These are phyloP conservation scores for Protostelium mycophagum DNA, from an alignment of 78 protist species.

Conservation along the genomic window DNA sequence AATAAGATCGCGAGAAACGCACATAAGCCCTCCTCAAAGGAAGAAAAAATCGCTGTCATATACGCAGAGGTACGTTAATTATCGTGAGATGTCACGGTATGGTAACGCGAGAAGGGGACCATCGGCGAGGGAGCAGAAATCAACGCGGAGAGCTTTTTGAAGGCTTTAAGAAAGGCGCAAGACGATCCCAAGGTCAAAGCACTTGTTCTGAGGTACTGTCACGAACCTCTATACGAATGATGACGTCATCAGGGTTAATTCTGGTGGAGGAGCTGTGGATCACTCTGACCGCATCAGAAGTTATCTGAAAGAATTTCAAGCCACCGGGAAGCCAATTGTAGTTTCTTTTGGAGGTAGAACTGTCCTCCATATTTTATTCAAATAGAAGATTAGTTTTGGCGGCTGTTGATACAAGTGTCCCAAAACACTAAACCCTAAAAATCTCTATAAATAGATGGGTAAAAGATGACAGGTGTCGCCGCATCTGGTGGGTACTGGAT, in stretches of 20 bases:
- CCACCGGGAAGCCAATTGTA: not conserved
- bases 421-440: too few species aligned
- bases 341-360: not conserved
- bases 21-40: too few species aligned
- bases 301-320: not conserved
- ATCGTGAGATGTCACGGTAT: too few species aligned
- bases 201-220: not conserved
- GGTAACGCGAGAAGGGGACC: too few species aligned
- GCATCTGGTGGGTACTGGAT: constrained; percentile 58
- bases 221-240: not conserved
- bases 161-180: not conserved
- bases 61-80: not conserved
- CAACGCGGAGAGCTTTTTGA: not conserved
- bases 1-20: too few species aligned
- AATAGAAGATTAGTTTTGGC: not conserved
- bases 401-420: too few species aligned
- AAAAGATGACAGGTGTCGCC: constrained; percentile 11
- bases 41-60: not conserved
- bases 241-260: not conserved
- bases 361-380: not conserved
- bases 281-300: not conserved
- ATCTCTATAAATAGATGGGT: too few species aligned
- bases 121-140: not conserved
- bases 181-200: not conserved
- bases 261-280: not conserved